Base-by-base conservation (phyloP, 2,329 filamentous ascomycete species). In the Fusarium sp. region DNA sequence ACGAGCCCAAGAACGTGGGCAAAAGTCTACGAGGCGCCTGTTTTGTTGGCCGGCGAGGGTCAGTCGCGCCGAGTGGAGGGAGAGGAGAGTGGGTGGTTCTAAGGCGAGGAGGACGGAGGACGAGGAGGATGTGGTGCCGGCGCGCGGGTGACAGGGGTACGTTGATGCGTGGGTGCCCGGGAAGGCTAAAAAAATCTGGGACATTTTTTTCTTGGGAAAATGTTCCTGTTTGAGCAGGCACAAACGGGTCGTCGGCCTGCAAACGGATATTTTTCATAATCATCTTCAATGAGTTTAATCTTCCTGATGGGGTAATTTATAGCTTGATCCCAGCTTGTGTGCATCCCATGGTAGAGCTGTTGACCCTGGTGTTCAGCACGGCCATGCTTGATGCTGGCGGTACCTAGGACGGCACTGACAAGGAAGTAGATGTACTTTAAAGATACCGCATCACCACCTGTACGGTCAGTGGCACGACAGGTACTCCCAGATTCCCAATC, bases 1-100 rank as follows among this genome's bases (percentile, higher is more conserved):
- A 91, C 79, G 88, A 94, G 91, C 89, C 89, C 87, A 91, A 91
- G 86, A 88, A 93, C 83, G 85, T 83, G 80, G 83, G 82, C 81
- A 77, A 84, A 84, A 58, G 67, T 32, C 62, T 66, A 27, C 60
- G 64, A 66, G 71, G 37, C 52, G 81, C 78, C 79, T 76, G 79
- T 76, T 79, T 79, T 78, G 73, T 74, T 73, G 78, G 73, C 66
- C 77, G 77, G 77, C 80, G 78, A 79, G 78, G 76, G 80, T 81
- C 80, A 60, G 70, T 78, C 71, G 73, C 77, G 80, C 79, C 75
- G 79, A 78, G 79, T 79, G 79, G 76, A 79, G 79, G 56, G 61
- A 57, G 77, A 77, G 77, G 76, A 78, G 75, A 79, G 77, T 78
- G 77, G 79, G 76, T 80, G 75, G 72, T 71, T 78, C 80, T 70